Base-by-base conservation (phyloP, 2,329 filamentous ascomycete genomes). In the Calonectria pseudoturangicola region DNA sequence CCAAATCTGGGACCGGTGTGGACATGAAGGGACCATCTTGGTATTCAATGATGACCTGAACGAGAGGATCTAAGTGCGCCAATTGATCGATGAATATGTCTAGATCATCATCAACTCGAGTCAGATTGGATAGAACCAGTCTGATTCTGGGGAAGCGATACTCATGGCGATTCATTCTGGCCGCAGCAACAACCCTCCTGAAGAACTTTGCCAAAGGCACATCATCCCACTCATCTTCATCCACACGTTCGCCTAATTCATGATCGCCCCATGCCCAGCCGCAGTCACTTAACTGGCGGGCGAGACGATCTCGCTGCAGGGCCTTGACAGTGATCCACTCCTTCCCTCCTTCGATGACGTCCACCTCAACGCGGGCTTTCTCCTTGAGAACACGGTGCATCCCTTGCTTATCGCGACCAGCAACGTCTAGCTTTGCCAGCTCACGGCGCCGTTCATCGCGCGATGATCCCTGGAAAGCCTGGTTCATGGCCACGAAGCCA, bases 241-340 rank as follows among this genome's bases (percentile, higher is more conserved):
- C 80, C 6, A 85, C 82, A 1, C 71, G 62, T 2, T 84, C 81
- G 0, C 81, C 81, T 6, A 76, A 70, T 5, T 79, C 75, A 71
- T 84, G 77, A 8, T 84, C 82, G 7, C 83, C 85, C 85, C 85
- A 86, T 8, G 79, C 79, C 85, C 85, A 86, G 4, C 85, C 85
- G n/a, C 79, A 80, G 56, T 85, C 84, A 3, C 81, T 81, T 85
- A 86, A 83, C 56, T 86, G 84, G 4, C 84, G 78, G 9, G 82
- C 82, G 65, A 86, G 77, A 33, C 84, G 77, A 58, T 83, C 79
- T 15, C 77, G 74, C 60, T 79, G 79, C 1, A 84, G 75, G 9
- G 80, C 78, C 36, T 82, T 80, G 54, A 82, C 72, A 18, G 79
- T 79, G 43, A 86, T 56, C 83, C 83, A 86, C 74, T 84, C 80